Base-by-base conservation (phyloP, 805 yeast species). In the Lipomyces kockii region DNA sequence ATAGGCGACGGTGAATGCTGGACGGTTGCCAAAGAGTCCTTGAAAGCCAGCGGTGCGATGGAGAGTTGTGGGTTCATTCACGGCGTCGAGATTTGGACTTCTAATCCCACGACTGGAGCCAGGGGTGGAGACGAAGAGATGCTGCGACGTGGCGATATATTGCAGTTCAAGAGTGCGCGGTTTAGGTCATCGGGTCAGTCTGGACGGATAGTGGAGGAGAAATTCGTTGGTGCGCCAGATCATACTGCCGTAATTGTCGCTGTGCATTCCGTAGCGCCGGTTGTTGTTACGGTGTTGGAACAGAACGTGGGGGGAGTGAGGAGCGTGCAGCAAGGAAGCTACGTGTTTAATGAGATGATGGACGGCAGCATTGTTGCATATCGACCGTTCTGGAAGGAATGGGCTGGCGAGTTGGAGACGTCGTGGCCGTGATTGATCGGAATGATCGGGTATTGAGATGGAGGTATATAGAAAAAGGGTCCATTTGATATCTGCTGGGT, bases 1-100 rank as follows among this genome's bases (percentile, higher is more conserved):
- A 78, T 78, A 0, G 80, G 81, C 32, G 70, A 77, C 61, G 82
- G 80, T 4, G 81, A 80, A 69, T 80, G 82, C 73, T 80, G 82
- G 82, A 79, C 81, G 12, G 68, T 78, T 34, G 81, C 80, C 39
- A 69, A 76, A 43, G 75, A 77, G 20, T 80, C 81, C 8, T 71
- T 79, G 22, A 72, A 70, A 11, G 57, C 69, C n/a, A 71, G 71
- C 14, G 71, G 72, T 1, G 72, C 72, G 53, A 7, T 69, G 53
- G 61, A 22, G 29, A 65, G 70, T 27, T 39, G 51, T 11, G 68
- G 72, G 2, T 46, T 63, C 2, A 25, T 58, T 2, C 72, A 69
- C 29, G 72, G 72, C 3, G 68, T 61, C 25, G 39, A 29, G 46
- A 29, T 68, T 9, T 62, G 25, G 34, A 64, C 2, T 62, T 55